A percentile compares a stretch with the other conserved stretches of the same genome.
These are phyloP conservation scores for Xylariaceae sp. DNA, from an alignment of 2,329 filamentous ascomycete species.

Conservation along the genomic window DNA sequence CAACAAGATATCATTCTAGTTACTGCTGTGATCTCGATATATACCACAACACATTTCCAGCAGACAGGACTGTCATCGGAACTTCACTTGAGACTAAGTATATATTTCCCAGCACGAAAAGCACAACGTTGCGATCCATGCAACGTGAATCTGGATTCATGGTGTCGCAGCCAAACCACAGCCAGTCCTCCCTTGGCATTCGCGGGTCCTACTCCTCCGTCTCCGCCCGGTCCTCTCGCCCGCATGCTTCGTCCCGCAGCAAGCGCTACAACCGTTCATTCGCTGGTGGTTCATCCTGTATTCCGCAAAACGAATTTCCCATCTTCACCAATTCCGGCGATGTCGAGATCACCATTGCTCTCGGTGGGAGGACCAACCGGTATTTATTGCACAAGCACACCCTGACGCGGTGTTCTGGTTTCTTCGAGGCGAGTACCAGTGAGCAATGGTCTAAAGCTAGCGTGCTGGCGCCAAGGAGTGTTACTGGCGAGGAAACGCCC, in stretches of 20 bases:
- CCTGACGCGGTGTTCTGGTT: constrained; percentile 82
- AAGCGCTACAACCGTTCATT: constrained; percentile 79
- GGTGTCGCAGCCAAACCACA: constrained; percentile 57
- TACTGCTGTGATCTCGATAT: background rate
- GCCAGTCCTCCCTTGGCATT: constrained; percentile 48
- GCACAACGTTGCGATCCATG: too few relatives aligned
- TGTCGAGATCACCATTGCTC: constrained; percentile 73
- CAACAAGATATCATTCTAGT: too few relatives aligned
- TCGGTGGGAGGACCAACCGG: constrained; percentile 66
- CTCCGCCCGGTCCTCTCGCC: constrained; percentile 56
- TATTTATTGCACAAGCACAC: constrained; percentile 87
- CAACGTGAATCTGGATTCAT: constrained; percentile 38
- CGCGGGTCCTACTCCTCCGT: constrained; percentile 58
- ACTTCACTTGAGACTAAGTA: background rate
- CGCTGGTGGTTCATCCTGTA: constrained; percentile 62
- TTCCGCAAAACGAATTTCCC: constrained; percentile 85
- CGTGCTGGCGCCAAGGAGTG: constrained; percentile 26
- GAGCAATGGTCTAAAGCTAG: constrained; percentile 64
- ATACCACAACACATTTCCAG: background rate
- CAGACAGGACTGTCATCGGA: background rate
- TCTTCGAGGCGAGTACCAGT: constrained; percentile 83
- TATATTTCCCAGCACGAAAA: too few relatives aligned
- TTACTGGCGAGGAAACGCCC: constrained; percentile 44
- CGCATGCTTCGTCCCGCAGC: constrained; percentile 42
- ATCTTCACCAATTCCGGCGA: constrained; percentile 86